These are phyloP conservation scores for Glycine tomentella DNA, from an alignment of 306 rosid species.

Conservation along the genomic window DNA sequence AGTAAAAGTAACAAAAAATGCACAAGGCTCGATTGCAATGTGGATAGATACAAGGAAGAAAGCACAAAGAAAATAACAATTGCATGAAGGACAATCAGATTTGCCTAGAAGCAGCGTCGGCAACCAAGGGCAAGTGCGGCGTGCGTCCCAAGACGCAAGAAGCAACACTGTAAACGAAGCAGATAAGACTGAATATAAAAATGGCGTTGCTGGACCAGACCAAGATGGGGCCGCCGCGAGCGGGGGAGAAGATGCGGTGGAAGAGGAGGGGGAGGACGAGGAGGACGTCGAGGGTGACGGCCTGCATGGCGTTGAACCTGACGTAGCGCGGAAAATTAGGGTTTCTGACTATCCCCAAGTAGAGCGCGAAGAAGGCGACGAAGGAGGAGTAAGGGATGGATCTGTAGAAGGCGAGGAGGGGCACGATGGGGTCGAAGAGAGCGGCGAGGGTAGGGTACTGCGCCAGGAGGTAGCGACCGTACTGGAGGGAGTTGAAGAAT, in stretches of 20 bases:
- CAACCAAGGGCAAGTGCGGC: slow-evolving; percentile 81
- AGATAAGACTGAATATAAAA: slow-evolving; percentile 63
- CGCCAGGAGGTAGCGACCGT: slow-evolving; percentile 70
- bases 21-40: too few relatives aligned
- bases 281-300: slow-evolving; percentile 82
- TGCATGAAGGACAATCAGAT: too few relatives aligned
- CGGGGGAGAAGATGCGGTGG: slow-evolving; percentile 74
- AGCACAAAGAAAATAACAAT: too few relatives aligned
- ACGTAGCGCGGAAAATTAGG: slow-evolving; percentile 67
- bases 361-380: slow-evolving; percentile 90
- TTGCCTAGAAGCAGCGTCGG: slow-evolving; percentile 86
- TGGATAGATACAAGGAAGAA: too few relatives aligned
- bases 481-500: slow-evolving; percentile 90
- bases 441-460: slow-evolving; percentile 67
- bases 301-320: slow-evolving; percentile 91
- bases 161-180: slow-evolving; percentile 66
- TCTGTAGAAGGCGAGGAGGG: slow-evolving; percentile 69
- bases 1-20: too few relatives aligned
- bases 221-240: slow-evolving; percentile 60
- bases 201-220: slow-evolving; percentile 64
- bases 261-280: slow-evolving; percentile 74
- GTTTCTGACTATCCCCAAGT: slow-evolving; percentile 84
- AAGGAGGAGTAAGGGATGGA: slow-evolving; percentile 89
- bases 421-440: slow-evolving; percentile 77
- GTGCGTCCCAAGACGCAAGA: slow-evolving; percentile 74